Evolutionary conservation across 768 basidiomycete species (phyloP).

Genomic region (Psilocybe sp.): DNA sequence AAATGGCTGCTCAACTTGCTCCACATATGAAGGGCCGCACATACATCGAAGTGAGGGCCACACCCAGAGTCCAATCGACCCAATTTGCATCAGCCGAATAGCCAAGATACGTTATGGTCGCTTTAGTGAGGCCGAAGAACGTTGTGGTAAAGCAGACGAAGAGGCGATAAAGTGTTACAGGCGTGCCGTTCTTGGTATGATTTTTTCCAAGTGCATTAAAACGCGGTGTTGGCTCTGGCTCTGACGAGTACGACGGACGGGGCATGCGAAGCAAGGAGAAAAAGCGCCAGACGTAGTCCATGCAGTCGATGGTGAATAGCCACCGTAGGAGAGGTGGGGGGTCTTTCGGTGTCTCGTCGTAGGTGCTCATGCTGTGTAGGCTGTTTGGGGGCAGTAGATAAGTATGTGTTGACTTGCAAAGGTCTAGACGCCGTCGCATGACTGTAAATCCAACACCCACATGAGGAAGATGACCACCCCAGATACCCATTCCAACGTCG

Average conservation of each 20-base stretch:
- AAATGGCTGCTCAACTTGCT: too few relatives aligned
- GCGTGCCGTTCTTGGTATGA: not conserved
- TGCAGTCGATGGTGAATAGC: not conserved
- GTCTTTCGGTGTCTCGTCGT: not conserved
- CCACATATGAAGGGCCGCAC: not conserved
- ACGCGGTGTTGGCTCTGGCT: too few relatives aligned
- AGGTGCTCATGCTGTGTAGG: not conserved
- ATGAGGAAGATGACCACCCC: slow-evolving; percentile 3
- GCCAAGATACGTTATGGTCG: not conserved
- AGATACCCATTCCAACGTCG: slow-evolving; percentile 8
- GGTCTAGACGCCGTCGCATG: not conserved
- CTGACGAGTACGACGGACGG: not conserved
- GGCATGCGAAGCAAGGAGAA: not conserved
- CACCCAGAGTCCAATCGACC: not conserved
- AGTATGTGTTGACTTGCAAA: not conserved
- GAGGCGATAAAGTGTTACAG: not conserved
- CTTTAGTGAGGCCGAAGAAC: not conserved
- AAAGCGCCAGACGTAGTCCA: not conserved
- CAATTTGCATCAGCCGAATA: not conserved
- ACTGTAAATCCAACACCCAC: not conserved
- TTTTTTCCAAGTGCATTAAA: too few relatives aligned
- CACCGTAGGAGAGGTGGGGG: not conserved
- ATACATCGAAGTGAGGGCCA: not conserved
- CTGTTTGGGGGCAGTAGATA: not conserved
- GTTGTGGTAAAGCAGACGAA: not conserved